Percentiles rank a stretch among this genome's conserved stretches.
Conservation (phyloP, 129 eudicot genomes). For the Tanacetum coccineum region DNA sequence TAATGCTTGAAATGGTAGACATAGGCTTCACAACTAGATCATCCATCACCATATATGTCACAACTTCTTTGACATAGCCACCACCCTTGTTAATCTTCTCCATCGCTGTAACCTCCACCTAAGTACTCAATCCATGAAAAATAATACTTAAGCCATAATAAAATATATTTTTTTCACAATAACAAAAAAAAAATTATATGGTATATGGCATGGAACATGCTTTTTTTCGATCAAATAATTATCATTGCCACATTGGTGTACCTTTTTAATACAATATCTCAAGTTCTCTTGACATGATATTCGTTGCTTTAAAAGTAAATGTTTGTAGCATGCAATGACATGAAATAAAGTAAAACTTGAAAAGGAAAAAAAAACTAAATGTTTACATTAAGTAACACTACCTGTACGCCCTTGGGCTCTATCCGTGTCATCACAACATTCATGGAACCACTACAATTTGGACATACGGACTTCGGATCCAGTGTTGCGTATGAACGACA, state of each 20-base stretch:
- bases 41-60: constrained; percentile 7
- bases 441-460: not conserved
- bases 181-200: too few relatives aligned
- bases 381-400: too few relatives aligned
- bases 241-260: too few relatives aligned
- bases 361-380: not conserved
- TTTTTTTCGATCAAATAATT: too few relatives aligned
- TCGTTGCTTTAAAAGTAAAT: too few relatives aligned
- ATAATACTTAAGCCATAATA: too few relatives aligned
- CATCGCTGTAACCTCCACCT: not conserved
- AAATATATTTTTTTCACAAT: too few relatives aligned
- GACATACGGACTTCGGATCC: not conserved
- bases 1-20: constrained; percentile 3
- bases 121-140: too few relatives aligned
- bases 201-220: too few relatives aligned
- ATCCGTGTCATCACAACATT: not conserved
- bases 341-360: too few relatives aligned
- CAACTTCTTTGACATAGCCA: not conserved
- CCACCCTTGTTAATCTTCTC: not conserved
- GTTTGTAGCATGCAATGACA: too few relatives aligned
- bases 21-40: constrained; percentile 6
- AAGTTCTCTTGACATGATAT: too few relatives aligned
- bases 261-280: not conserved
- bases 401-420: not conserved
- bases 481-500: not conserved